Percentiles rank a stretch among this genome's conserved stretches.
Conservation (phyloP, 495 filamentous ascomycete species). For the Aspergillus coremiiformis region DNA sequence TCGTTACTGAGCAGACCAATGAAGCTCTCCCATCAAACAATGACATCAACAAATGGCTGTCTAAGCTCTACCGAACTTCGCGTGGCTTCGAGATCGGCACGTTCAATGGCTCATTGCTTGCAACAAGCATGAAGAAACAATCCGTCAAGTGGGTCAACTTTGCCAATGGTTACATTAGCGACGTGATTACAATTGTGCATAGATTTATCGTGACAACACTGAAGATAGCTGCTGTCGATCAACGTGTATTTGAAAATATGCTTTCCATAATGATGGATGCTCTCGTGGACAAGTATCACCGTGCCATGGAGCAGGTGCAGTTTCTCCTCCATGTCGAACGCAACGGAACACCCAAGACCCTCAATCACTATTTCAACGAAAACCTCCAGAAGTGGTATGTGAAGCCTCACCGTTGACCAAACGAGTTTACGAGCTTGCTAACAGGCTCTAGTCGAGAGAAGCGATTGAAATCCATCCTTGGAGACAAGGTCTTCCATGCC, state of each 20-base stretch:
- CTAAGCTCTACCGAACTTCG: conserved; percentile 19
- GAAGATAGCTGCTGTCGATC: conserved; percentile 29
- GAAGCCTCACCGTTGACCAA: background rate
- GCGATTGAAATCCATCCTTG: background rate
- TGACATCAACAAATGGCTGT: conserved; percentile 29
- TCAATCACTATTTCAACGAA: conserved; percentile 48
- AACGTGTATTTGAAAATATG: conserved; percentile 29
- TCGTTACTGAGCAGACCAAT: conserved; percentile 11
- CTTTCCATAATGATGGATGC: conserved; percentile 35
- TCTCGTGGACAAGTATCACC: conserved; percentile 36
- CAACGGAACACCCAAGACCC: conserved; percentile 36
- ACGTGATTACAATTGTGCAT: conserved; percentile 40
- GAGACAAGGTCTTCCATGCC: background rate
- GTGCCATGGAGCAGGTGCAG: conserved; percentile 32
- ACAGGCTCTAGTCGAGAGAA: background rate
- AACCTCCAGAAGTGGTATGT: conserved; percentile 37
- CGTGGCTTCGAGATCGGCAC: conserved; percentile 35
- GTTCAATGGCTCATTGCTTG: conserved; percentile 34
- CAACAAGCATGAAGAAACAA: conserved; percentile 46
- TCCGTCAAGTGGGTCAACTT: conserved; percentile 46
- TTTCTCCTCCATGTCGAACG: conserved; percentile 47
- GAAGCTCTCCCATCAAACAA: background rate
- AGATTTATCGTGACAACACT: conserved; percentile 39
- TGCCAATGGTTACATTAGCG: conserved; percentile 38
- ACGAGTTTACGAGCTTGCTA: background rate